phyloP scores from a whole-genome alignment of 208 protist species.

The Trypanosoma cruzi region DNA sequence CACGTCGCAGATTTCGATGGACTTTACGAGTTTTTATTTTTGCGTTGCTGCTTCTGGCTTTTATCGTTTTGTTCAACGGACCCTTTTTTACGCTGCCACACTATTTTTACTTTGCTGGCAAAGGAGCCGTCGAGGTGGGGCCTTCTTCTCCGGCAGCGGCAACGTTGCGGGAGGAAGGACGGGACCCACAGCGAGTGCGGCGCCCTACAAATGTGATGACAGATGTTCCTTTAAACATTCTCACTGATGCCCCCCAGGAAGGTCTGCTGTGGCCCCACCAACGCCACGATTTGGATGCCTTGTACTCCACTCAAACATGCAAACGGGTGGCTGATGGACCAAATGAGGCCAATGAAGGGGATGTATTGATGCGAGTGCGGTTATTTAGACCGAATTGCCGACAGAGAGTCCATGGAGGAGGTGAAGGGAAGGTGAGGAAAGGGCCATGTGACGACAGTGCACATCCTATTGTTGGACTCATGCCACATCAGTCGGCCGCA shows the following conservation, averaged over 20 bases:
- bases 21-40: not conserved
- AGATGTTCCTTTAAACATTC: not conserved
- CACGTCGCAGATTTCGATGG: not conserved
- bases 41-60: not conserved
- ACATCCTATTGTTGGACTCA: conserved; percentile 13
- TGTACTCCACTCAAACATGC: not conserved
- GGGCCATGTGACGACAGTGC: not conserved
- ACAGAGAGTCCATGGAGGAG: not conserved
- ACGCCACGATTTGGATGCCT: not conserved
- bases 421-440: not conserved
- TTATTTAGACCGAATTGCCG: not conserved
- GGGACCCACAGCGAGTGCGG: not conserved
- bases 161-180: not conserved
- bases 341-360: not conserved
- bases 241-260: not conserved
- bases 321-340: not conserved
- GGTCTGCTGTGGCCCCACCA: not conserved
- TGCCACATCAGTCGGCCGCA: not conserved
- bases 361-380: not conserved
- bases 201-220: too few species aligned
- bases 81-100: not conserved
- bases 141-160: not conserved
- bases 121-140: not conserved
- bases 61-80: not conserved
- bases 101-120: not conserved